Evolutionary conservation across 2,329 filamentous ascomycete genomes (phyloP), one percentile per base, ranked within the genome.

Genomic region (Thermoascus crustaceus): DNA sequence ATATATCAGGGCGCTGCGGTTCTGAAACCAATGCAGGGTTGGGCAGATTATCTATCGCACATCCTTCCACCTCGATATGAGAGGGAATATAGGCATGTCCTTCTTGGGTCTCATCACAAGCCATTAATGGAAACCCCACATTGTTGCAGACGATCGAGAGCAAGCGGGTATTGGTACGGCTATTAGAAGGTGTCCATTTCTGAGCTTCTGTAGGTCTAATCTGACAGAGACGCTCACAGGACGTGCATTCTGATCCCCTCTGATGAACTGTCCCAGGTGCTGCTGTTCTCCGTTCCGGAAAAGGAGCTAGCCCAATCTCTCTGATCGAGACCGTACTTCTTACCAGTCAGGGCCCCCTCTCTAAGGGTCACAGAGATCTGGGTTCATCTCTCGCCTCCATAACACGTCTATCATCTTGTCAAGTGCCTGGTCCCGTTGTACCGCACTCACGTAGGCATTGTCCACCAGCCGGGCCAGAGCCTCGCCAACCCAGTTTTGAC

Each of bases 401-500:
- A 37, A 39, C 49, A 53, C 14, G 34, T 53, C 50, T 17, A 50
- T 41, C 53, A 56, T 56, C 25, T 39, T 32, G 39, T 46, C 41
- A 24, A 56, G 48, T 4, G 48, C 53, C 11, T 17, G 21, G 3
- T 35, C 41, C 3, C 53, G 34, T 19, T 50, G 35, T n/a, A 30
- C 30, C 7, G 26, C 25, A 3, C 36, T 48, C 18, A 56, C 29
- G 39, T 41, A 52, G 2, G 45, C 47, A 6, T 41, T 31, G 16
- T 45, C 39, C 4, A 53, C 48, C 30, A 56, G 32, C 9, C 42
- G 37, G 7, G 25, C 30, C 22, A 56, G 27, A 4, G 53, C 53
- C 34, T 56, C 53, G 1, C 47, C 52, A 7, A 56, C 52, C 53
- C 53, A 56, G 11, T 55, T 52, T 43, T 56, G 53, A 27, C 53